Base-by-base conservation (phyloP, 2,329 filamentous ascomycete genomes). In the Fusarium chlamydosporum region DNA sequence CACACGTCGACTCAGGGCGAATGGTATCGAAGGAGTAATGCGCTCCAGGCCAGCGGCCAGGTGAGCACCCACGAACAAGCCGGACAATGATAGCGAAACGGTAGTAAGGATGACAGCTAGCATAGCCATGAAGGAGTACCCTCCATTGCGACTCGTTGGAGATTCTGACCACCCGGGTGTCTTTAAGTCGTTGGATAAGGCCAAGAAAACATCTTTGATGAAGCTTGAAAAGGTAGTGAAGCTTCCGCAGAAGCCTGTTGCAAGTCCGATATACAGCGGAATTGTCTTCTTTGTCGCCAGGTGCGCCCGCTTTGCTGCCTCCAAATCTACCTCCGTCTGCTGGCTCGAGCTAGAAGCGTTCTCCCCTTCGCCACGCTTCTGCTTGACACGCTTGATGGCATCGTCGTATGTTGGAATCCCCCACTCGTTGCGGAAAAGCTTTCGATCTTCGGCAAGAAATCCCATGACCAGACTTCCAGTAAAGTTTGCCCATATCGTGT, bases 141-240 rank as follows among this genome's bases (percentile, higher is more conserved):
- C 94, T 10, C 87, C 89, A 71, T 90, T 89, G 4, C 93, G 85
- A 7, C 65, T 61, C 3, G 81, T 75, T 2, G 82, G 77, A 0
- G 80, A 77, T 2, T 78, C 75, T 0, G 79, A 76, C 1, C 71
- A 74, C 20, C 80, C 79, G 0, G 78, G 76, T 2, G 78, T 75
- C 11, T 79, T 81, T 12, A 96, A 80, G 67, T 91, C 86, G 75
- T 97, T 96, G 6, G 92, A 90, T 18, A 96, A 80, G 0, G 92
- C 91, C 23, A 97, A 85, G 76, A 96, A 97, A 15, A 85, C 80
- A 73, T 97, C 94, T 8, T 92, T 86, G 46, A 94, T 89, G 76
- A 97, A 96, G 20, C 90, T 89, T 0, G 94, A 97, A 79, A 97
- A 97, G 11, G 91, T 94, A 0, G 94, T 97, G 74, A 96, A 92